A percentile compares a stretch with the other conserved stretches of the same genome.
phyloP scores from a whole-genome alignment of 2,329 filamentous ascomycete species.

The Karstenula rhodostoma region DNA sequence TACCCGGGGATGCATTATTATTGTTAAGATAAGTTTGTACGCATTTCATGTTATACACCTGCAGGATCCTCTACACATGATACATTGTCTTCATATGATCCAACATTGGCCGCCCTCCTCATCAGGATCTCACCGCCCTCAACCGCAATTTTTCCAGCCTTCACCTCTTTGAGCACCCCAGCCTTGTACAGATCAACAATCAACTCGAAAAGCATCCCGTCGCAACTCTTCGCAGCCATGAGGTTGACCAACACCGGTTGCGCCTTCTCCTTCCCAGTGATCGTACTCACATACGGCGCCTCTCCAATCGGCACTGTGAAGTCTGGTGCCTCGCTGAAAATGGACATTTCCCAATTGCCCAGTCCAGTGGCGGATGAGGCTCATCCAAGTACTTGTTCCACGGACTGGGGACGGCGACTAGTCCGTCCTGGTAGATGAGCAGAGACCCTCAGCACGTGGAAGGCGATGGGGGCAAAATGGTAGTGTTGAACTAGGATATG shows the following conservation, averaged over 20 bases:
- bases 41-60: too few relatives aligned
- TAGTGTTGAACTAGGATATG: constrained; percentile 57
- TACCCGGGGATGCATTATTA: too few relatives aligned
- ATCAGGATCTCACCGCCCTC: constrained; percentile 53
- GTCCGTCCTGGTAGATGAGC: constrained; percentile 57
- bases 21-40: too few relatives aligned
- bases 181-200: constrained; percentile 60
- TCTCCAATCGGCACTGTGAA: constrained; percentile 57
- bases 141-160: constrained; percentile 54
- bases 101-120: constrained; percentile 18
- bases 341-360: constrained; percentile 56
- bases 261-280: constrained; percentile 59
- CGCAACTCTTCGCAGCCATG: constrained; percentile 67
- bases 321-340: constrained; percentile 58
- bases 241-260: constrained; percentile 67
- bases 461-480: constrained; percentile 53
- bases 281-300: constrained; percentile 55
- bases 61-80: neutral
- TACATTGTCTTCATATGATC: neutral
- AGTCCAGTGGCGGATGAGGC: constrained; percentile 59
- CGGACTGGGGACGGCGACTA: constrained; percentile 46
- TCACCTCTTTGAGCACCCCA: constrained; percentile 58
- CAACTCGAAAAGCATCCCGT: constrained; percentile 65
- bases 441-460: constrained; percentile 60
- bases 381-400: constrained; percentile 55